Conservation (phyloP, 371 early-diverging fungal species). For the Gilbertella persicaria region DNA sequence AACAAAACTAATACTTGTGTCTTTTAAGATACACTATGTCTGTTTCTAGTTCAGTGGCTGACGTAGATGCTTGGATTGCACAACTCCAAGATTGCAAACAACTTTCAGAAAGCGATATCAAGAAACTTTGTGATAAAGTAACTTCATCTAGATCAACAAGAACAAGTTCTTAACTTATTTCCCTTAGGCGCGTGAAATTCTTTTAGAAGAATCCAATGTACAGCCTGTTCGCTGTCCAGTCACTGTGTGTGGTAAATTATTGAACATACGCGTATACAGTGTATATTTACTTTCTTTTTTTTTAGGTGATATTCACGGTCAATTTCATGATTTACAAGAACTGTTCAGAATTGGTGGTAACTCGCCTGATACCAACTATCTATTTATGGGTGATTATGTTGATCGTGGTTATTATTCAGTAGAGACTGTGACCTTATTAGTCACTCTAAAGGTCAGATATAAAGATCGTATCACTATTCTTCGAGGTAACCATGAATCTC, state of each 20-base stretch:
- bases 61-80: conserved; percentile 88
- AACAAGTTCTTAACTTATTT: conserved; percentile 1
- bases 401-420: conserved; percentile 99
- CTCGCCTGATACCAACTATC: conserved; percentile 96
- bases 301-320: conserved; percentile 94
- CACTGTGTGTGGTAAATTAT: conserved; percentile 85
- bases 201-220: conserved; percentile 95
- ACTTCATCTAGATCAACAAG: conserved; percentile 5
- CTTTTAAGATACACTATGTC: conserved; percentile 37
- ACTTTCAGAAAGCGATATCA: conserved; percentile 91
- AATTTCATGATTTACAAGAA: conserved; percentile 98
- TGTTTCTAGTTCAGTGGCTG: conserved; percentile 47
- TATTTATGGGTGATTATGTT: conserved; percentile 99
- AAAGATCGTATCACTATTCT: conserved; percentile 97
- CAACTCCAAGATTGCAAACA: conserved; percentile 89
- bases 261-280: neutral
- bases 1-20: no score
- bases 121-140: conserved; percentile 94
- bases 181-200: conserved; percentile 83
- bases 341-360: conserved; percentile 98
- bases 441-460: conserved; percentile 94
- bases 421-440: conserved; percentile 94
- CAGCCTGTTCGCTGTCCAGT: conserved; percentile 95
- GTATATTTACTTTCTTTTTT: neutral
- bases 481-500: conserved; percentile 98